Evolutionary conservation across 73 alveolate species (phyloP).

Genomic region (Symbiodinium natans): DNA sequence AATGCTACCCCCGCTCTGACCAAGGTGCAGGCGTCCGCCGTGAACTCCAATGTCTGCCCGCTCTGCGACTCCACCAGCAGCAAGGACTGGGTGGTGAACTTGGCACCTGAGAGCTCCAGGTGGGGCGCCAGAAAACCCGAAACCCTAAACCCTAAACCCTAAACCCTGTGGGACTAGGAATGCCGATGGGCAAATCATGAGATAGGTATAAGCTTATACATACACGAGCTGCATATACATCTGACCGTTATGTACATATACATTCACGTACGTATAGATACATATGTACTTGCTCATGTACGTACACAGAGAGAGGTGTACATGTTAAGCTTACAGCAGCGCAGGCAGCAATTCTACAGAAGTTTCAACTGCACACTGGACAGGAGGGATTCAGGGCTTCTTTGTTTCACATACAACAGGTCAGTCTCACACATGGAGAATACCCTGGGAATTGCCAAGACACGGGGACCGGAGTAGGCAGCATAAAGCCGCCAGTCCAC

Average conservation of each 20-base stretch:
- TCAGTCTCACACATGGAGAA: neutral
- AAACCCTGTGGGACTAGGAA: neutral
- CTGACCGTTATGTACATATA: no score
- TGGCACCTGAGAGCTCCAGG: slow-evolving; percentile 3
- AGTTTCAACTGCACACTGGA: no score
- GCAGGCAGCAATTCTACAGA: no score
- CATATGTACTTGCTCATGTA: no score
- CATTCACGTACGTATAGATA: no score
- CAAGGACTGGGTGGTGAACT: slow-evolving; percentile 34
- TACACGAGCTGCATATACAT: no score
- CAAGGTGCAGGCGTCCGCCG: slow-evolving; percentile 30
- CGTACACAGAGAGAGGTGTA: no score
- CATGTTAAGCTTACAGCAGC: no score
- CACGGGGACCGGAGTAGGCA: slow-evolving; percentile 13
- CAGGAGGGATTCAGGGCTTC: no score
- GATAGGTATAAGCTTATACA: no score
- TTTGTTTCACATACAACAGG: no score
- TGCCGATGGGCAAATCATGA: neutral
- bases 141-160: neutral
- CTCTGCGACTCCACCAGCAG: slow-evolving; percentile 37
- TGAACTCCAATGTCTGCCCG: slow-evolving; percentile 21
- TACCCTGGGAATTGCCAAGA: neutral
- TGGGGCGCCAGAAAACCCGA: neutral
- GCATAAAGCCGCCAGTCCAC: slow-evolving; percentile 28
- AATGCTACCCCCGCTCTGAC: no score